Evolutionary conservation across 305 asterid genomes (phyloP).

Genomic region (Fraxinus platypoda): DNA sequence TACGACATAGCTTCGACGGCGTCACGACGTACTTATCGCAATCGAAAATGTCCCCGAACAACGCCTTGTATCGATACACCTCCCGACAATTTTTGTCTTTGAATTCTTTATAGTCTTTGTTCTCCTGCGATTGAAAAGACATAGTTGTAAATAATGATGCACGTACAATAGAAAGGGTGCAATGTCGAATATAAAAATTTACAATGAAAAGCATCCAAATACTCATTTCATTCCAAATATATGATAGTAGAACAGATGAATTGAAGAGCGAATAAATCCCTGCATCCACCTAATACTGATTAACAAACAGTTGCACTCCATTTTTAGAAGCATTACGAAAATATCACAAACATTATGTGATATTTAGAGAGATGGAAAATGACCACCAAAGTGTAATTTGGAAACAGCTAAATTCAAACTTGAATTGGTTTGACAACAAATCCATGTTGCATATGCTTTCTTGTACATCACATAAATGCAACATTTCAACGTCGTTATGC

Average conservation of each 20-base stretch:
- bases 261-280: conserved; percentile 12
- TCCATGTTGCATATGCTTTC: neutral
- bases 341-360: neutral
- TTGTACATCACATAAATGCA: neutral
- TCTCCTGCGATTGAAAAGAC: no score
- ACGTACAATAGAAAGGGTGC: no score
- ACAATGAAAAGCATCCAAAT: no score
- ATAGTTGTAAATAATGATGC: no score
- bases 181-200: no score
- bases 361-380: neutral
- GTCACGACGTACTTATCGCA: no score
- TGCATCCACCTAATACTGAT: conserved; percentile 26
- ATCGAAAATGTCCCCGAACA: no score
- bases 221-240: neutral
- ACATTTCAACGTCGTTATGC: no score
- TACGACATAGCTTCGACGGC: no score
- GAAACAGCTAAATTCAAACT: neutral
- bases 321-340: conserved; percentile 2
- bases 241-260: conserved; percentile 16
- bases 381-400: neutral
- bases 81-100: no score
- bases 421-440: neutral
- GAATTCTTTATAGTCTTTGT: no score
- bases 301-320: conserved; percentile 5
- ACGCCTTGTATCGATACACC: no score